A percentile compares a stretch with the other conserved stretches of the same genome.
Conservation (phyloP, 1,284 basidiomycete species). For the Ceratobasidium sp. region DNA sequence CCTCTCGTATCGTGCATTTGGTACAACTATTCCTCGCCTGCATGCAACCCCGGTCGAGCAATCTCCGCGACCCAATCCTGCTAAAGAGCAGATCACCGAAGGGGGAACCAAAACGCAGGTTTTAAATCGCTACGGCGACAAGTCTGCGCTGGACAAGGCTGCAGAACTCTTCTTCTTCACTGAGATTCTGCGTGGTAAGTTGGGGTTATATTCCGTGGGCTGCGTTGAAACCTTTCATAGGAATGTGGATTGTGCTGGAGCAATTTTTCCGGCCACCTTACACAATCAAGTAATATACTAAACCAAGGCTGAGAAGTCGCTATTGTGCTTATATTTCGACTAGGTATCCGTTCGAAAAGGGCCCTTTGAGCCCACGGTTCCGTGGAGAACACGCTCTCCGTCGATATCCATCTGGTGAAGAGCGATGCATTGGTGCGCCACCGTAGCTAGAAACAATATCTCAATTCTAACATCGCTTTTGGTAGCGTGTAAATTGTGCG, state of each 20-base stretch:
- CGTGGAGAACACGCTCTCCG: constrained; percentile 99
- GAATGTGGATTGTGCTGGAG: constrained; percentile 99
- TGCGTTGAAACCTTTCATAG: constrained; percentile 53
- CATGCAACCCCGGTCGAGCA: constrained; percentile 36
- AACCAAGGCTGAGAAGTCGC: not conserved
- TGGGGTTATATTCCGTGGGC: not conserved
- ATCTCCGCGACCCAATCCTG: constrained; percentile 20
- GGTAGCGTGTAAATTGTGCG: constrained; percentile 96
- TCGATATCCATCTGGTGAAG: constrained; percentile 97
- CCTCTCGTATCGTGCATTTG: constrained; percentile 36
- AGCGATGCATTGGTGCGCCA: constrained; percentile 91
- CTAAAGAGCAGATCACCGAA: constrained; percentile 4
- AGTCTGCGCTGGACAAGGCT: constrained; percentile 93
- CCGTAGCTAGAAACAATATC: not conserved
- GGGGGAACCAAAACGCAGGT: constrained; percentile 42
- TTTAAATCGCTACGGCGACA: constrained; percentile 71
- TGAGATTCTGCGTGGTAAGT: constrained; percentile 91
- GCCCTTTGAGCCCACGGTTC: constrained; percentile 96
- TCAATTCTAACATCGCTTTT: not conserved
- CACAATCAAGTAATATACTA: constrained; percentile 78
- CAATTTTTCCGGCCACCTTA: constrained; percentile 98
- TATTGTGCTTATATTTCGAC: constrained; percentile 1
- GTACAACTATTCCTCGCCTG: constrained; percentile 32
- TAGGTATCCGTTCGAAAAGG: constrained; percentile 96
- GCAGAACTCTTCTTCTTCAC: constrained; percentile 98